Evolutionary conservation across 768 basidiomycete genomes (phyloP).

Genomic region (Panaeolus papilionaceus): DNA sequence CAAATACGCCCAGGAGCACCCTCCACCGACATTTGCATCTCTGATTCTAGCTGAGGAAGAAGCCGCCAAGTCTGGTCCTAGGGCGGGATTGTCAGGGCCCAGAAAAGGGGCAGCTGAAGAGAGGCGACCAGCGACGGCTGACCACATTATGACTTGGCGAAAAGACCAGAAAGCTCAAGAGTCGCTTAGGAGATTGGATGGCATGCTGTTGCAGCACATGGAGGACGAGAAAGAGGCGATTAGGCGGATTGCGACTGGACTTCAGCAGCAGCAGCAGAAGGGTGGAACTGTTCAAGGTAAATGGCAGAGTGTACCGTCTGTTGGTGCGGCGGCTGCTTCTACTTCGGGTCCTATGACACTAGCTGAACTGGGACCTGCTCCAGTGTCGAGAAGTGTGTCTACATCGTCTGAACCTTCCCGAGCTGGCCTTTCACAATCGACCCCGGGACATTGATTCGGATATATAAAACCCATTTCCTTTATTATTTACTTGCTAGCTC

Average conservation of each 20-base stretch:
- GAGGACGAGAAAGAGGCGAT: conserved; percentile 83
- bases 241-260: conserved; percentile 69
- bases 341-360: neutral
- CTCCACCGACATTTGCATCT: conserved; percentile 25
- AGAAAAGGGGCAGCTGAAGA: conserved; percentile 4
- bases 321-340: neutral
- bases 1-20: conserved; percentile 51
- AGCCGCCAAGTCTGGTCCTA: conserved; percentile 20
- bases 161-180: conserved; percentile 54
- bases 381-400: neutral
- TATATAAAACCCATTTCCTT: conserved; percentile 1
- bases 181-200: conserved; percentile 72
- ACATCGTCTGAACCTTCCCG: neutral
- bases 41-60: conserved; percentile 20
- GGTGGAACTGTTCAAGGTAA: neutral
- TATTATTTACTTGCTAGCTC: conserved; percentile 9
- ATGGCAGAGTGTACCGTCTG: neutral
- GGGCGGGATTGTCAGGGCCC: conserved; percentile 13
- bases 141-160: conserved; percentile 39
- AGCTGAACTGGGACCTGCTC: neutral
- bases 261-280: conserved; percentile 25
- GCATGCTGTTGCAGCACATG: conserved; percentile 83
- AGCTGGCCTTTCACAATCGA: neutral
- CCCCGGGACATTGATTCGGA: conserved; percentile 19
- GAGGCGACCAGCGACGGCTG: conserved; percentile 36